phyloP scores from a whole-genome alignment of 257 asterid genomes.

The Voacanga thouarsii region DNA sequence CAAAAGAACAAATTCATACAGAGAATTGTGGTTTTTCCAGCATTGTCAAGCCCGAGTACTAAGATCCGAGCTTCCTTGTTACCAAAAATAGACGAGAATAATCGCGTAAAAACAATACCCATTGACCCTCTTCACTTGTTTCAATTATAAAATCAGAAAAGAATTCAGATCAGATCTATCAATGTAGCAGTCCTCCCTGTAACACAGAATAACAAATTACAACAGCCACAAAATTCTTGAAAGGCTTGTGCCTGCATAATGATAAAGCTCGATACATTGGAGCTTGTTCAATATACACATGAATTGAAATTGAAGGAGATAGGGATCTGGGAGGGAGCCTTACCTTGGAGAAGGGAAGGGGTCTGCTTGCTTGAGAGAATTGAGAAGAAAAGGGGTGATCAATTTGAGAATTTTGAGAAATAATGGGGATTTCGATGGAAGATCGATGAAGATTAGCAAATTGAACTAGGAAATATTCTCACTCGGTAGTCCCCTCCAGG shows the following conservation, averaged over 20 bases:
- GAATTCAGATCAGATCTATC: slow-evolving; percentile 20
- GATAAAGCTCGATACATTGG: background rate
- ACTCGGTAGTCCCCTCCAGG: background rate
- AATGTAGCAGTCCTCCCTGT: slow-evolving; percentile 22
- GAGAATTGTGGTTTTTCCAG: slow-evolving; percentile 94
- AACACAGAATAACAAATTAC: background rate
- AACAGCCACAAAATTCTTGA: background rate
- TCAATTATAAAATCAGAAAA: background rate
- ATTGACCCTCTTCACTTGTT: slow-evolving; percentile 24
- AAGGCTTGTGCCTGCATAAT: background rate
- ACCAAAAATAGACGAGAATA: slow-evolving; percentile 83
- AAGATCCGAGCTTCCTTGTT: slow-evolving; percentile 97
- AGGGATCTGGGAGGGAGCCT: slow-evolving; percentile 13
- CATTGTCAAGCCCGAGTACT: slow-evolving; percentile 94
- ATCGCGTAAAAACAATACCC: slow-evolving; percentile 82
- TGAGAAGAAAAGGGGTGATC: background rate
- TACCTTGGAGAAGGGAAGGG: slow-evolving; percentile 17
- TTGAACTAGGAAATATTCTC: background rate
- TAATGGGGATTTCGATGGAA: background rate
- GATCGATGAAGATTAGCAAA: background rate
- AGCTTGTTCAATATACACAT: background rate
- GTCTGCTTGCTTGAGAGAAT: slow-evolving; percentile 13
- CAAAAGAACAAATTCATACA: slow-evolving; percentile 37
- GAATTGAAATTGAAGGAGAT: background rate
- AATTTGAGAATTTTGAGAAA: background rate